Percentiles rank a stretch among this genome's conserved stretches.
These are phyloP conservation scores for Schoenoplectus triqueter DNA, from an alignment of 202 grass and related monocot genomes.

Conservation along the genomic window DNA sequence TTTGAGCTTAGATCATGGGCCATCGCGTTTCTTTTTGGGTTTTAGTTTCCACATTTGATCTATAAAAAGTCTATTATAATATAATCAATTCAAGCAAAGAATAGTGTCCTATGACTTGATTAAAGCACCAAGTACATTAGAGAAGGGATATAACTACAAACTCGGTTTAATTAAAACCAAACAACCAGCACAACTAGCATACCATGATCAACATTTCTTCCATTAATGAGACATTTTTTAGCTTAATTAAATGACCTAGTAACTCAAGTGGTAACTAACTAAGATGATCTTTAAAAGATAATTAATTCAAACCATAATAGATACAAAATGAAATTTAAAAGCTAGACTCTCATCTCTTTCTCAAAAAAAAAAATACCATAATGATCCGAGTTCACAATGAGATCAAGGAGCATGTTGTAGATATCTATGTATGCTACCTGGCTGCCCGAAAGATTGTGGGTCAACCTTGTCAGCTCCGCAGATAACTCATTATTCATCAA, in stretches of 20 bases:
- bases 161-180: not conserved
- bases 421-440: conserved; percentile 26
- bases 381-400: conserved; percentile 31
- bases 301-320: too few relatives aligned
- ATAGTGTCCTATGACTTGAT: not conserved
- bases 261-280: too few relatives aligned
- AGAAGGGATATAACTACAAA: not conserved
- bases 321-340: too few relatives aligned
- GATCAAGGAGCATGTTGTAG: conserved; percentile 27
- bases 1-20: not conserved
- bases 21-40: not conserved
- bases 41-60: not conserved
- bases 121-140: not conserved
- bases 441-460: not conserved
- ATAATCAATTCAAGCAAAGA: not conserved
- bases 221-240: not conserved
- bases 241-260: too few relatives aligned
- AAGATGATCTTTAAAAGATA: too few relatives aligned
- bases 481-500: conserved; percentile 23
- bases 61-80: not conserved
- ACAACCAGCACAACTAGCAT: not conserved
- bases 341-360: too few relatives aligned
- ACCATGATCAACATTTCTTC: not conserved
- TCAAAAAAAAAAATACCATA: conserved; percentile 13
- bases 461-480: conserved; percentile 3